Evolutionary conservation across 192 early-diverging fungal species (phyloP).

Genomic region (Coemansia sp.): DNA sequence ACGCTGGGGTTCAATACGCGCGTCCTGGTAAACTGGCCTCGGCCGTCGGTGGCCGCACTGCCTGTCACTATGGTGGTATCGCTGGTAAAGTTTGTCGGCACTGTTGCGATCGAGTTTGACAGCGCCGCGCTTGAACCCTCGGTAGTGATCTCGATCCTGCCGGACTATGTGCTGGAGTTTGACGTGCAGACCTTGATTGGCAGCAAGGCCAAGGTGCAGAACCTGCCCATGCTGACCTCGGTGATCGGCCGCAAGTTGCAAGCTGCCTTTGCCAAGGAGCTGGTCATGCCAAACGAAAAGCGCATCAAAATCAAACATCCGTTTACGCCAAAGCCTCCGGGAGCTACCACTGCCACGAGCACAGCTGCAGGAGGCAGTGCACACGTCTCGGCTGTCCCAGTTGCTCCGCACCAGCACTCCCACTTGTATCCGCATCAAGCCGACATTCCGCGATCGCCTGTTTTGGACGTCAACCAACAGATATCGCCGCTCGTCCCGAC

Average conservation of each 20-base stretch:
- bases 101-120: slow-evolving; percentile 62
- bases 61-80: slow-evolving; percentile 88
- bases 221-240: slow-evolving; percentile 90
- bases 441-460: not conserved
- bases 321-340: slow-evolving; percentile 41
- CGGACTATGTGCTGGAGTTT: slow-evolving; percentile 84
- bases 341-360: not conserved
- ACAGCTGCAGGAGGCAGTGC: not conserved
- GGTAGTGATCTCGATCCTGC: slow-evolving; percentile 41
- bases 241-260: slow-evolving; percentile 77
- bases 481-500: slow-evolving; percentile 1
- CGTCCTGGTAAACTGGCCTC: slow-evolving; percentile 96
- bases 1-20: slow-evolving; percentile 92
- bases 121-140: slow-evolving; percentile 33
- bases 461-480: not conserved
- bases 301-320: slow-evolving; percentile 53
- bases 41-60: slow-evolving; percentile 81
- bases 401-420: not conserved
- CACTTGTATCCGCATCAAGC: not conserved
- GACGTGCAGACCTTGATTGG: slow-evolving; percentile 90
- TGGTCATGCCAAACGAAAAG: slow-evolving; percentile 53
- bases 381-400: not conserved
- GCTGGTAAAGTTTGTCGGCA: slow-evolving; percentile 89
- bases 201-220: slow-evolving; percentile 96
- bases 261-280: slow-evolving; percentile 52